phyloP scores from a whole-genome alignment of 768 basidiomycete species.

The Strobilomyces confusus region DNA sequence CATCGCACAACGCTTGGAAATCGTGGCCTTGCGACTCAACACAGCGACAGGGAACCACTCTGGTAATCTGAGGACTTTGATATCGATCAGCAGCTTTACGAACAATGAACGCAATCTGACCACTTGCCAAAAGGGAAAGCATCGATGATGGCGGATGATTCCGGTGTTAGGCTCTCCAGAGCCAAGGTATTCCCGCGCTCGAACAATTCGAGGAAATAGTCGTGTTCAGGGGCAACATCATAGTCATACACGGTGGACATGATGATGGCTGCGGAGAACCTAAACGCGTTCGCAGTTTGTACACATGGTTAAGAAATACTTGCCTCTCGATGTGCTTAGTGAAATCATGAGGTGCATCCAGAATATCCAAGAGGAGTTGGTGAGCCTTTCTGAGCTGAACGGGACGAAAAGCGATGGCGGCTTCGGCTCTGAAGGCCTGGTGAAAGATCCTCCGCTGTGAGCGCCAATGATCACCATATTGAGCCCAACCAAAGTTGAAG shows the following conservation, averaged over 20 bases:
- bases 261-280: conserved; percentile 34
- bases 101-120: no score
- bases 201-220: not conserved
- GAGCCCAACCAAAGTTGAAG: conserved; percentile 14
- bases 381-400: conserved; percentile 18
- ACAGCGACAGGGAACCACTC: no score
- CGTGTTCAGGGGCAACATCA: not conserved
- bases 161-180: conserved; percentile 2
- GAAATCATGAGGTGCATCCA: conserved; percentile 5
- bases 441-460: conserved; percentile 22
- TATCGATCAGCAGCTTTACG: no score
- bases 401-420: conserved; percentile 5
- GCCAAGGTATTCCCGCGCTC: not conserved
- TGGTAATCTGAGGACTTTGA: no score
- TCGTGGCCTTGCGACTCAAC: no score
- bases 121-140: not conserved
- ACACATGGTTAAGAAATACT: not conserved
- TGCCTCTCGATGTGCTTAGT: conserved; percentile 7
- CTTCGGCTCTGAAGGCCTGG: conserved; percentile 21
- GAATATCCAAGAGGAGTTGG: conserved; percentile 15
- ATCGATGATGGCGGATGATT: not conserved
- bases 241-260: conserved; percentile 40
- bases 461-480: conserved; percentile 23
- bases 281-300: conserved; percentile 3
- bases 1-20: no score